Base-by-base conservation (phyloP, 306 rosid genomes). In the Sphenostylis stenocarpa region DNA sequence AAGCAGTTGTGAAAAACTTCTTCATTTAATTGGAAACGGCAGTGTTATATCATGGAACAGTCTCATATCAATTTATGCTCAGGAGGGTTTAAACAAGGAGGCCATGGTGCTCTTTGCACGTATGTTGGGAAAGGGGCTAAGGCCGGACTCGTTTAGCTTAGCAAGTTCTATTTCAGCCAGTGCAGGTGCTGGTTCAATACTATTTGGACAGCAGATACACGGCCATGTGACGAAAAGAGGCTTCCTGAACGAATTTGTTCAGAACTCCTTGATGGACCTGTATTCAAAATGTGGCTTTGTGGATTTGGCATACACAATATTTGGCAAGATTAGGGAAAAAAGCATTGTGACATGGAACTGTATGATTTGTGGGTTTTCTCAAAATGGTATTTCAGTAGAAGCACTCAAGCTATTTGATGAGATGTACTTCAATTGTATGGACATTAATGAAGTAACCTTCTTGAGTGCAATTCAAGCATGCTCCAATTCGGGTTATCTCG, bases 401-500 rank as follows among this genome's bases (percentile, higher is more conserved):
- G 98, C 96, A 77, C 88, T 94, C 62, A 77, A 49, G 45, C 86
- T 94, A 69, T 94, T 92, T 69, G 92, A 94, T 77, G 72, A 86
- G 78, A 91, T 92, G 88, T 87, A 72, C 75, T 60, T 71, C 17
- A 84, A 75, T 71, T n/a, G 83, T 58, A 88, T 70, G 17, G 85
- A 87, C 83, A 79, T 90, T 21, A 82, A 90, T 58, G 93, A 87
- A 26, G 93, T 94, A 69, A 88, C 96, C 36, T 84, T 94, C 72
- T 84, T 90, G 73, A 83, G 94, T 80, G 91, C 86, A 70, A 86
- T 94, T 76, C 97, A 94, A 91, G 97, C 98, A 77, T 90, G 95
- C 84, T 87, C 96, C 55, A 85, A 82, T 85, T 79, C 88, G 81
- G 97, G 98, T 76, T 83, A 85, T 82, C 83, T 89, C 14, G 90